Evolutionary conservation across 352 stramenopile genomes (phyloP).

Genomic region (Phytophthora pinifolia): DNA sequence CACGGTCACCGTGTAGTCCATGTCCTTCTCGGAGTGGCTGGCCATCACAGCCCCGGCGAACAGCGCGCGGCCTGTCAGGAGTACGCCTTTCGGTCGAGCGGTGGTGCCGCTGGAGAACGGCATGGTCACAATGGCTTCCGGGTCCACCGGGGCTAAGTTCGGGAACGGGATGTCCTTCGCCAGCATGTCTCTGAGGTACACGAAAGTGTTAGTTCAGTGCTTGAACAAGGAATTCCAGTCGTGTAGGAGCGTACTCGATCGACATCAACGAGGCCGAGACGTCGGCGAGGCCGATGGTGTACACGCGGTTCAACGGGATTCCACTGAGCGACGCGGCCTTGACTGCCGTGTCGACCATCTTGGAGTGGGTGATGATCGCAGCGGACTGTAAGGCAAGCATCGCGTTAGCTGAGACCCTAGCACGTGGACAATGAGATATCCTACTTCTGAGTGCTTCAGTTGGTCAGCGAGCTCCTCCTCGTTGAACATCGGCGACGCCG

Average conservation of each 20-base stretch:
- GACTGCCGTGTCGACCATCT: constrained; percentile 27
- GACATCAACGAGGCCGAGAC: constrained; percentile 15
- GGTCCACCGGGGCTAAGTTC: constrained; percentile 23
- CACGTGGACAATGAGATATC: background rate
- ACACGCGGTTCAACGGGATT: constrained; percentile 23
- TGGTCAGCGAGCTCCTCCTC: constrained; percentile 38
- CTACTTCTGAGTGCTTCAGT: constrained; percentile 35
- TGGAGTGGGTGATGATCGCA: constrained; percentile 37
- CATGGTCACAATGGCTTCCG: constrained; percentile 40
- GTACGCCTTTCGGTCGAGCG: constrained; percentile 87
- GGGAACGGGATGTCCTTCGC: constrained; percentile 28
- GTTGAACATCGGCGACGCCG: constrained; percentile 44
- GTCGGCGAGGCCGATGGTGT: constrained; percentile 29
- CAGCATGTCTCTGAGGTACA: constrained; percentile 27
- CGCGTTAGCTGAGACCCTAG: background rate
- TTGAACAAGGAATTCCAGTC: background rate
- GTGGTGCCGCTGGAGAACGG: constrained; percentile 94
- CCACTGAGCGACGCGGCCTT: constrained; percentile 26
- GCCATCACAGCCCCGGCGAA: constrained; percentile 71
- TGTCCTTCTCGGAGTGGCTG: constrained; percentile 38
- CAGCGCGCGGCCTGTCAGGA: constrained; percentile 84
- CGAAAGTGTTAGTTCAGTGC: background rate
- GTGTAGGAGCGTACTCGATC: constrained; percentile 30
- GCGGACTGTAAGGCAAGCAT: constrained; percentile 12
- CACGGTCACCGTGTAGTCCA: constrained; percentile 37